Evolutionary conservation across 2,329 filamentous ascomycete genomes (phyloP).

Genomic region (Fusarium tanahbumbuense): DNA sequence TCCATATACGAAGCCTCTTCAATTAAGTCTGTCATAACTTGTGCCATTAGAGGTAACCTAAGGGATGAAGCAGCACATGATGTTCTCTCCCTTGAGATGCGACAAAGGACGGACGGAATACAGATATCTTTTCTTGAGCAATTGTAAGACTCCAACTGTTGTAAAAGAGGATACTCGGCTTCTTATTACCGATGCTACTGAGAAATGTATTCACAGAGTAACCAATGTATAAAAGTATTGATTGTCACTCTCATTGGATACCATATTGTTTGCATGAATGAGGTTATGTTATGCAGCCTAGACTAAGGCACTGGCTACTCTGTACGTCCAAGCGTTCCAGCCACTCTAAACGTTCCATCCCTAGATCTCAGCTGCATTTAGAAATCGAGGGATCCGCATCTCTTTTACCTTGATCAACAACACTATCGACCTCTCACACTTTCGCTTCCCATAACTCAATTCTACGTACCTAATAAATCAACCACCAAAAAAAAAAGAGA

Average conservation of each 20-base stretch:
- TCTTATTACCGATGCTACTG: not conserved
- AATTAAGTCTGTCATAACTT: not conserved
- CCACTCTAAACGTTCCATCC: not conserved
- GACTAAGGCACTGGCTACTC: not conserved
- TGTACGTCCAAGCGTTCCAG: conserved; percentile 18
- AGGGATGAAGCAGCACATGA: not conserved
- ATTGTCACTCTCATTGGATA: not conserved
- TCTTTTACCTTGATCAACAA: conserved; percentile 22
- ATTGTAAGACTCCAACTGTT: not conserved
- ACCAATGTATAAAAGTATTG: not conserved
- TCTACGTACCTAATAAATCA: conserved; percentile 8
- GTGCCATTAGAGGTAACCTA: not conserved
- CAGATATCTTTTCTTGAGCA: not conserved
- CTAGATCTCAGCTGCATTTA: conserved; percentile 22
- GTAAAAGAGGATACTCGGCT: not conserved
- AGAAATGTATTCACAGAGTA: not conserved
- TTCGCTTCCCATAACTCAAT: conserved; percentile 15
- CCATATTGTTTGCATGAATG: conserved; percentile 1
- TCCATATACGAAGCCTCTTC: not conserved
- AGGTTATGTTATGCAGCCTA: conserved; percentile 4
- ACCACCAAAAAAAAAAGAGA: conserved; percentile 21
- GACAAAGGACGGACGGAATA: not conserved
- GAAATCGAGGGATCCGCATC: conserved; percentile 15
- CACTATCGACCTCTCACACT: conserved; percentile 7
- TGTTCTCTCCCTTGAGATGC: not conserved